These are phyloP conservation scores for Taiozyma sp. DNA, from an alignment of 1,139 yeast species.

Conservation along the genomic window DNA sequence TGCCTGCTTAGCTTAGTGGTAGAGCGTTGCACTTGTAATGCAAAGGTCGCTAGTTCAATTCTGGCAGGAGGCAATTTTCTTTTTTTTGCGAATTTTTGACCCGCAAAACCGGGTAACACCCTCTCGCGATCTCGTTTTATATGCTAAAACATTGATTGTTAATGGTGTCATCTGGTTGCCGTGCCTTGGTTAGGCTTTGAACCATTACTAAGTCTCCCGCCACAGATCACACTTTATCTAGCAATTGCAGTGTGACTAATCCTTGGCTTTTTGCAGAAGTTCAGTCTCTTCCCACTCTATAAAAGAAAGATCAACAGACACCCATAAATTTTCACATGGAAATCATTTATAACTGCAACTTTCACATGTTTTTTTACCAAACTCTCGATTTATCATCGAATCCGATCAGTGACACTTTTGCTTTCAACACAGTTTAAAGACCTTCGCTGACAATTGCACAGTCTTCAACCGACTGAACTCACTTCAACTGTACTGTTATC, in stretches of 20 bases:
- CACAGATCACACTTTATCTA: background rate
- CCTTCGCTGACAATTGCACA: background rate
- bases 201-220: background rate
- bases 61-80: slow-evolving; percentile 73
- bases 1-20: slow-evolving; percentile 90
- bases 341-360: background rate
- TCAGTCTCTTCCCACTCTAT: background rate
- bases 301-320: background rate
- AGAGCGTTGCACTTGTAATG: slow-evolving; percentile 96
- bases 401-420: background rate
- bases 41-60: slow-evolving; percentile 94
- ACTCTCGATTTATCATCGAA: background rate
- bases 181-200: background rate
- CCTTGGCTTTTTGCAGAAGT: background rate
- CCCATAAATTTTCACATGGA: background rate
- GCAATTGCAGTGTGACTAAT: background rate
- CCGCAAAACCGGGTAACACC: too few relatives aligned
- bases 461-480: background rate
- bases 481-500: background rate
- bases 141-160: background rate
- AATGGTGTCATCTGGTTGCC: background rate
- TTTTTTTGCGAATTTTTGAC: background rate
- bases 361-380: background rate
- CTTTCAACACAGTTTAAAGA: background rate
- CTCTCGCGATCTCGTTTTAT: background rate